phyloP scores from a whole-genome alignment of 768 basidiomycete genomes.

The Suillus luteus region DNA sequence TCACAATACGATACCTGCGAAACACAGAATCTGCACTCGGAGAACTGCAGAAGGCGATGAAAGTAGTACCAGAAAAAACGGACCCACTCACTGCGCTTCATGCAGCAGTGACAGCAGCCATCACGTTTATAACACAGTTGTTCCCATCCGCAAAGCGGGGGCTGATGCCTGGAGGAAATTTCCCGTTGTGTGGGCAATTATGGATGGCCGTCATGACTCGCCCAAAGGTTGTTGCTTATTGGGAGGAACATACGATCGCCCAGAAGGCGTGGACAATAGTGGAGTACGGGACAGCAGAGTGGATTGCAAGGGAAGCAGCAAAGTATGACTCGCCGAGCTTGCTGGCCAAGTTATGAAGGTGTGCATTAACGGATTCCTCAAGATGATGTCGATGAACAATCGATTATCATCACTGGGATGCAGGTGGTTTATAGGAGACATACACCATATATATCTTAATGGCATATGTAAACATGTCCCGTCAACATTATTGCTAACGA shows the following conservation, averaged over 20 bases:
- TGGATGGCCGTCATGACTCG: constrained; percentile 23
- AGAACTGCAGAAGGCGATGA: constrained; percentile 13
- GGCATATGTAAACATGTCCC: background rate
- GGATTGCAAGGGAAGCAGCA: constrained; percentile 21
- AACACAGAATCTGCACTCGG: constrained; percentile 25
- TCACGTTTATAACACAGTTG: constrained; percentile 24
- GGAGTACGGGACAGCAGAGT: constrained; percentile 21
- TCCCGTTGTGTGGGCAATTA: constrained; percentile 24
- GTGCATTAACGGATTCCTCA: too few species aligned
- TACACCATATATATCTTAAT: constrained; percentile 3
- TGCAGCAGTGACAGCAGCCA: constrained; percentile 21
- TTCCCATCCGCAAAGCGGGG: constrained; percentile 22
- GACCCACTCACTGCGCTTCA: constrained; percentile 21
- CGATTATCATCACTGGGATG: background rate
- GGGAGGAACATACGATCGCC: constrained; percentile 17
- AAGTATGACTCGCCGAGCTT: constrained; percentile 6
- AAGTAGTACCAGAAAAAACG: constrained; percentile 17
- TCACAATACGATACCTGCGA: constrained; percentile 22
- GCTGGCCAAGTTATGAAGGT: background rate
- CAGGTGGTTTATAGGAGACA: background rate
- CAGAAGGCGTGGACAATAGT: constrained; percentile 19
- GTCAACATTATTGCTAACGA: background rate
- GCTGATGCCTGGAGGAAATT: constrained; percentile 19
- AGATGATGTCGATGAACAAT: too few species aligned
- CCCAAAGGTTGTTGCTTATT: constrained; percentile 19